These are phyloP conservation scores for Yamadazyma philogaea DNA, from an alignment of 805 yeast species.

Conservation along the genomic window DNA sequence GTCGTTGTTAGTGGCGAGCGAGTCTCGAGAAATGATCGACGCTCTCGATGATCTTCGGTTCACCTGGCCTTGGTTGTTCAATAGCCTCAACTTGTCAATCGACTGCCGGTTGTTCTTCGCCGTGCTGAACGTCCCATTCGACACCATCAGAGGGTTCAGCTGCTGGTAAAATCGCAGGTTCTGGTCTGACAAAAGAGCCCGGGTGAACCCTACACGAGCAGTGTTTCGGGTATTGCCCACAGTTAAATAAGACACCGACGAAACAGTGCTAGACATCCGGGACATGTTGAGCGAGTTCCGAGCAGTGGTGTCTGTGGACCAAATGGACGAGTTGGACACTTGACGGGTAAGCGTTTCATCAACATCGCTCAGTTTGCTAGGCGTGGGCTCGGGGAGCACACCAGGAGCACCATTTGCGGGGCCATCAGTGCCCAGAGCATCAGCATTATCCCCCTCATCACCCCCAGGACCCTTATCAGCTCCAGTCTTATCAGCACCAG, in stretches of 20 bases:
- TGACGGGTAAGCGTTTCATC: conserved; percentile 19
- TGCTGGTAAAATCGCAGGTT: conserved; percentile 21
- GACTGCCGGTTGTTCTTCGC: conserved; percentile 25
- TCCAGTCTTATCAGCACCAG: neutral
- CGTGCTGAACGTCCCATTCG: conserved; percentile 6
- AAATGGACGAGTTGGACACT: conserved; percentile 30
- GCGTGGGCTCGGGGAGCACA: too few species aligned
- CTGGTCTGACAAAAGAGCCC: conserved; percentile 37
- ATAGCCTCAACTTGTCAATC: conserved; percentile 20
- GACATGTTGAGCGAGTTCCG: conserved; percentile 27
- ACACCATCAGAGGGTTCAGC: conserved; percentile 11
- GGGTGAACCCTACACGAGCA: conserved; percentile 37
- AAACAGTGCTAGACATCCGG: conserved; percentile 27
- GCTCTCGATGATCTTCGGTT: conserved; percentile 33
- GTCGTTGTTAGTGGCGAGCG: conserved; percentile 21
- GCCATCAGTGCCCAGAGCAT: neutral
- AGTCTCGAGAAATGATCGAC: conserved; percentile 32
- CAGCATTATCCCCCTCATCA: neutral
- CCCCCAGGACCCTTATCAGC: too few species aligned
- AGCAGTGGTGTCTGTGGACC: conserved; percentile 32
- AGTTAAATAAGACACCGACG: conserved; percentile 26
- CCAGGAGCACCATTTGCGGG: neutral
- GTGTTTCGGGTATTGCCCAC: conserved; percentile 15
- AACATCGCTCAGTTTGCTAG: neutral
- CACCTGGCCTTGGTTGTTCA: conserved; percentile 12